Percentiles rank a stretch among this genome's conserved stretches.
phyloP scores from a whole-genome alignment of 257 asterid species.

The Solanum lignicaule region DNA sequence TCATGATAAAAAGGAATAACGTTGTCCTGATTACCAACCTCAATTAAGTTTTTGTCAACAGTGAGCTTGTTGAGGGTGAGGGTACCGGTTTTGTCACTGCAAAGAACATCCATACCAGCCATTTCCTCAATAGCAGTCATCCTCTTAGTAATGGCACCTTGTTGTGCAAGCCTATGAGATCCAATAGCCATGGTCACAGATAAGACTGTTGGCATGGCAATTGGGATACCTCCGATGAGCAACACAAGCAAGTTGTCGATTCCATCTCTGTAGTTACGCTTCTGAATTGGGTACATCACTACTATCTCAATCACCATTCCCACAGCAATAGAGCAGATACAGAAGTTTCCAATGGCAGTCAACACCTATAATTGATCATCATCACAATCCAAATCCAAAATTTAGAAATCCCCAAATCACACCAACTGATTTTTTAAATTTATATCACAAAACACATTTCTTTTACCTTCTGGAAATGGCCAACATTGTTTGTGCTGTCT shows the following conservation, averaged over 20 bases:
- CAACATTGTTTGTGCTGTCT: slow-evolving; percentile 86
- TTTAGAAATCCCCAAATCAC: background rate
- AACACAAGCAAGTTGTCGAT: slow-evolving; percentile 76
- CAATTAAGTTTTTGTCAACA: slow-evolving; percentile 59
- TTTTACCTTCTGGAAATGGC: slow-evolving; percentile 83
- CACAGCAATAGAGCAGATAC: slow-evolving; percentile 72
- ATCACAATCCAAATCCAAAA: background rate
- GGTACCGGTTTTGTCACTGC: slow-evolving; percentile 93
- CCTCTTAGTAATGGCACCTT: slow-evolving; percentile 95
- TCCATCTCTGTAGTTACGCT: slow-evolving; percentile 62
- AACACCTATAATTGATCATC: slow-evolving; percentile 5
- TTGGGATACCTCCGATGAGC: slow-evolving; percentile 91
- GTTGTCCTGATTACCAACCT: slow-evolving; percentile 17
- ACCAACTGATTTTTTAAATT: background rate
- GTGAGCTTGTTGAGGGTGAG: slow-evolving; percentile 89
- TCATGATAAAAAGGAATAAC: background rate
- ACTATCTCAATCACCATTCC: slow-evolving; percentile 72
- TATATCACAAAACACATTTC: background rate
- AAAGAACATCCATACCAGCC: slow-evolving; percentile 96
- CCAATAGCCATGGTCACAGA: slow-evolving; percentile 98
- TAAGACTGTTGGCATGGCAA: slow-evolving; percentile 92
- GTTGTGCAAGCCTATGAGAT: slow-evolving; percentile 76
- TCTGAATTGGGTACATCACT: slow-evolving; percentile 78
- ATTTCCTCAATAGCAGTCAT: slow-evolving; percentile 98
- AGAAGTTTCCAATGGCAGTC: slow-evolving; percentile 87